Base-by-base conservation (phyloP, 2,329 filamentous ascomycete genomes). In the Xylariales sp. region DNA sequence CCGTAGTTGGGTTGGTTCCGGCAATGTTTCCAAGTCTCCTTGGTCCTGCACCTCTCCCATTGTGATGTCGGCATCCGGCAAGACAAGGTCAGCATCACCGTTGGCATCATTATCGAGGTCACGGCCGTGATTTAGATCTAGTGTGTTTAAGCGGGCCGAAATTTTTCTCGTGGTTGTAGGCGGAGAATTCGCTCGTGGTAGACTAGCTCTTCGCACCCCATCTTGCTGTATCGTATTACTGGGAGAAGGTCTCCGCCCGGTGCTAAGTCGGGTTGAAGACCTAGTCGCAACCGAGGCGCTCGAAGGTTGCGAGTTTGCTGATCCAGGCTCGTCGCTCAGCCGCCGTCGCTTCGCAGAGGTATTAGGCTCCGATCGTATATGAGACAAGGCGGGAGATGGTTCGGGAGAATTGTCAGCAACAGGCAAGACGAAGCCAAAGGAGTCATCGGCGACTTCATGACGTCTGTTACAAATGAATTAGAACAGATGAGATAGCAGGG, bases 361-460 rank as follows among this genome's bases (percentile, higher is more conserved):
- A 62, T 84, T 85, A 5, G 84, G 81, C 12, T 81, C 81, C 18
- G 81, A 80, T 57, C 81, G 81, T 49, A 76, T 67, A n/a, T 75
- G n/a, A 75, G 71, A 41, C 70, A 66, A 3, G 74, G 75, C 23
- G 57, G 66, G 56, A 65, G 76, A 65, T 30, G 65, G 57, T 39
- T 73, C 73, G 32, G 75, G 61, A 49, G 73, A 65, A 12, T 69
- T 62, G 64, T 76, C 76, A 49, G 68, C 73, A 32, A 65, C 82
- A 34, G 81, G 82, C 55, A 87, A 79, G 55, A 84, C 78, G 72
- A 89, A 83, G 14, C 83, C 83, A 74, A 91, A 90, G 5, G 87
- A 87, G 10, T 88, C 83, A 69, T 90, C 86, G 70, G 83, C 86
- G 14, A 90, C 81, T 74, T 89, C 84, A 65, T 86, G 84, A 72